These are phyloP conservation scores for Silybum marianum DNA, from an alignment of 129 eudicot species.

Conservation along the genomic window DNA sequence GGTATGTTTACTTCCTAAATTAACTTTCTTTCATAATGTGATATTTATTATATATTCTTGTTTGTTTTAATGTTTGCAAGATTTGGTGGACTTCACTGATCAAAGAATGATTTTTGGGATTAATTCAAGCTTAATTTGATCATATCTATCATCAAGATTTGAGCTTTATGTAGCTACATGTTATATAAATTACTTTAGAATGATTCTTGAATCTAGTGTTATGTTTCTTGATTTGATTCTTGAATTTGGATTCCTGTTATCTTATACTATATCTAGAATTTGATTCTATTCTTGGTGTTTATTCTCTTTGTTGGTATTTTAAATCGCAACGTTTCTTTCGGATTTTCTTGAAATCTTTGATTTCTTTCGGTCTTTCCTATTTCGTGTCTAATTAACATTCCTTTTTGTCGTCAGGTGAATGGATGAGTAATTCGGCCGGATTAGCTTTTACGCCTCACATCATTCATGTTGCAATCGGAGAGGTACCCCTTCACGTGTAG, in stretches of 20 bases:
- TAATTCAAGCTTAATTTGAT: not conserved
- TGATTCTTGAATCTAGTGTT: conserved; percentile 16
- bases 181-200: not conserved
- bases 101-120: not conserved
- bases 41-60: not conserved
- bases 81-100: too few species aligned
- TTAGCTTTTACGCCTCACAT: conserved; percentile 90
- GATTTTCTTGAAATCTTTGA: not conserved
- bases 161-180: not conserved
- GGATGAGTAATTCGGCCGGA: conserved; percentile 92
- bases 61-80: too few species aligned
- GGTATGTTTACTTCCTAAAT: conserved; percentile 46
- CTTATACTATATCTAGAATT: not conserved
- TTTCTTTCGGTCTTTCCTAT: not conserved
- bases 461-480: conserved; percentile 64
- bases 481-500: conserved; percentile 43
- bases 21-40: not conserved
- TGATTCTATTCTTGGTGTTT: conserved; percentile 7
- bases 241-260: not conserved
- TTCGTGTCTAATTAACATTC: not conserved
- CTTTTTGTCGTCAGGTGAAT: conserved; percentile 59
- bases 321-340: not conserved
- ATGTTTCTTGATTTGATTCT: not conserved
- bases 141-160: not conserved
- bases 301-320: conserved; percentile 7